A percentile compares a stretch with the other conserved stretches of the same genome.
Evolutionary conservation across 140 eudicot genomes (phyloP).

Genomic region (Cichorium intybus): DNA sequence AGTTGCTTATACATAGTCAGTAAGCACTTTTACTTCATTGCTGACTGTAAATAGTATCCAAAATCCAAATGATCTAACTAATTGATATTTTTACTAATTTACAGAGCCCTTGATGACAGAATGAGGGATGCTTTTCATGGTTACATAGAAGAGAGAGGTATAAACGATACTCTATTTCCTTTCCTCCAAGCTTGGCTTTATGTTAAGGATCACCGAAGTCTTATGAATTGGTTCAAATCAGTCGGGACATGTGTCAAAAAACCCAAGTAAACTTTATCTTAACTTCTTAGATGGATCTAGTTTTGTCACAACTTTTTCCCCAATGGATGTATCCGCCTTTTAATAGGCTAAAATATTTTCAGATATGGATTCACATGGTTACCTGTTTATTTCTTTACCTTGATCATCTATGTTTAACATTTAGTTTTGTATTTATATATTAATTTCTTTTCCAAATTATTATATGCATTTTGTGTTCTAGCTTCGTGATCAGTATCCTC

Average conservation of each 20-base stretch:
- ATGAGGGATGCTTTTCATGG: constrained; percentile 88
- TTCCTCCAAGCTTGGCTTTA: constrained; percentile 98
- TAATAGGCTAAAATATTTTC: neutral
- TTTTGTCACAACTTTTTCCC: neutral
- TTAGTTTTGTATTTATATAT: neutral
- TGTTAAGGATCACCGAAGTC: constrained; percentile 84
- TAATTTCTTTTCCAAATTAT: neutral
- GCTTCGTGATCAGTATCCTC: too few species aligned
- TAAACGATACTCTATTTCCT: constrained; percentile 73
- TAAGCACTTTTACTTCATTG: neutral
- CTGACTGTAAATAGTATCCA: neutral
- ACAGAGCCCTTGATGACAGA: constrained; percentile 74
- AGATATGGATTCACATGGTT: neutral
- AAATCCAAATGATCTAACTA: constrained; percentile 10
- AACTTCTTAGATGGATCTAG: neutral
- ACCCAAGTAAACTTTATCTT: constrained; percentile 30
- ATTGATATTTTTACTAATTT: neutral
- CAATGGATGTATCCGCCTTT: constrained; percentile 4
- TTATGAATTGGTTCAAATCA: constrained; percentile 84
- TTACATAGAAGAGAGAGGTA: constrained; percentile 81
- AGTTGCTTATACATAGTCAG: too few species aligned
- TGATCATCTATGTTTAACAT: constrained; percentile 8
- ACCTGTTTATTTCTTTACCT: neutral
- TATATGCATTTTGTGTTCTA: constrained; percentile 2
- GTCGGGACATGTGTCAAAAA: constrained; percentile 52